Evolutionary conservation across 345 rosid genomes (phyloP), one percentile per base, ranked within the genome.

Genomic region (Salix suchowensis): DNA sequence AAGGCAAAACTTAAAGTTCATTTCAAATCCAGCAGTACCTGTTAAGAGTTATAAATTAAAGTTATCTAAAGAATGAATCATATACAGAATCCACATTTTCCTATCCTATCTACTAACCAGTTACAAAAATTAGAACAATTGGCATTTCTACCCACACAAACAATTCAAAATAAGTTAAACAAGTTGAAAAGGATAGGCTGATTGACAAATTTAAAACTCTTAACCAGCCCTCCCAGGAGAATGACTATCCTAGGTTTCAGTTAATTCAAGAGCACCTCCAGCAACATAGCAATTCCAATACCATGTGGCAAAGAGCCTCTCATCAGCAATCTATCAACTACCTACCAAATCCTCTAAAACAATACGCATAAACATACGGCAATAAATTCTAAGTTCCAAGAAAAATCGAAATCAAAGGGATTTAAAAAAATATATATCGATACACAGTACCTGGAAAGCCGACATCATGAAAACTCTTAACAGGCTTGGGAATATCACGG

Each of bases 401-500:
- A 40, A 1, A 30, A 24, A 21, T 6, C 23, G 39, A 70, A 18
- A 16, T 1, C 9, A 26, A 64, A 24, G 30, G 67, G 19, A 58
- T 34, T 26, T 60, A 40, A 6, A 26, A 76, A 72, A 37, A 67
- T 0, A 40, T 26, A 40, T 9, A 70, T 44, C 64, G 82, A 71
- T 42, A 50, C 16, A 68, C 55, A 44, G 67, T 82, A 94, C 99
- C 99, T 21, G 99, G 99, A 87, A 96, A 92, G 39, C 99, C 97
- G 42, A 88, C 85, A 80, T 96, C 97, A 18, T 77, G 74, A 67
- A 96, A 96, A 69, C 70, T 86, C 80, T 91, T 92, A 70, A 96
- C 93, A 42, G 99, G 99, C 80, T 91, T 96, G 4, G 99, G 99
- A 81, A 96, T 83, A 87, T 94, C 97, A 23, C 88, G 88, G 30